A percentile compares a stretch with the other conserved stretches of the same genome.
Conservation (phyloP, 371 early-diverging fungal species). For the Apophysomyces sp. region DNA sequence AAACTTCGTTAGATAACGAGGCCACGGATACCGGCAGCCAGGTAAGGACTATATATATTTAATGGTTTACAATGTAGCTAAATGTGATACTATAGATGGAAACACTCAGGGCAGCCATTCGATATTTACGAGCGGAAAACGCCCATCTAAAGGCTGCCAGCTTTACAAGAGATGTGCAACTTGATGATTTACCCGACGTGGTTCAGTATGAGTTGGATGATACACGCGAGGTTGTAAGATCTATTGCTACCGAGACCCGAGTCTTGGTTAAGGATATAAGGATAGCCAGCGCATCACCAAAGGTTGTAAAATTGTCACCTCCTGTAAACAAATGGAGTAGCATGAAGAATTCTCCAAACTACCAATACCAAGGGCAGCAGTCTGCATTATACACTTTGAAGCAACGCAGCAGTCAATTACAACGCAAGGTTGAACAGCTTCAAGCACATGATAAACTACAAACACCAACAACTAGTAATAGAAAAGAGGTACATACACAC, state of each 20-base stretch:
- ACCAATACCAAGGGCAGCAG: conserved; percentile 73
- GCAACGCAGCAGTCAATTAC: conserved; percentile 56
- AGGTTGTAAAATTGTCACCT: conserved; percentile 40
- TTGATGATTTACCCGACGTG: conserved; percentile 5
- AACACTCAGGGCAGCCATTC: conserved; percentile 70
- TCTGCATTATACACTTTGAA: conserved; percentile 64
- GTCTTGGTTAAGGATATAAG: conserved; percentile 45
- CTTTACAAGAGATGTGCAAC: conserved; percentile 2
- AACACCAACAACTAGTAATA: background rate
- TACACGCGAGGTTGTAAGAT: conserved; percentile 27
- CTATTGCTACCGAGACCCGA: conserved; percentile 31
- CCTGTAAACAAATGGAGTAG: conserved; percentile 59
- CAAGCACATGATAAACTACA: conserved; percentile 3
- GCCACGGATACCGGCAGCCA: background rate
- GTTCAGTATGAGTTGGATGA: background rate
- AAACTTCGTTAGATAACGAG: conserved; percentile 1
- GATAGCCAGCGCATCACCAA: conserved; percentile 47
- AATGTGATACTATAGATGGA: conserved; percentile 38
- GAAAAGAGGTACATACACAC: conserved; percentile 2
- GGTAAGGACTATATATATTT: background rate
- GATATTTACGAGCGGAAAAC: conserved; percentile 82
- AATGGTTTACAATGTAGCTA: background rate
- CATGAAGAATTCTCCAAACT: conserved; percentile 56
- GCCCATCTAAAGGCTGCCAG: conserved; percentile 69
- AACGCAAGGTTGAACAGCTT: conserved; percentile 36